Evolutionary conservation across 805 yeast species (phyloP).

Genomic region (Yamadazyma akitaensis): DNA sequence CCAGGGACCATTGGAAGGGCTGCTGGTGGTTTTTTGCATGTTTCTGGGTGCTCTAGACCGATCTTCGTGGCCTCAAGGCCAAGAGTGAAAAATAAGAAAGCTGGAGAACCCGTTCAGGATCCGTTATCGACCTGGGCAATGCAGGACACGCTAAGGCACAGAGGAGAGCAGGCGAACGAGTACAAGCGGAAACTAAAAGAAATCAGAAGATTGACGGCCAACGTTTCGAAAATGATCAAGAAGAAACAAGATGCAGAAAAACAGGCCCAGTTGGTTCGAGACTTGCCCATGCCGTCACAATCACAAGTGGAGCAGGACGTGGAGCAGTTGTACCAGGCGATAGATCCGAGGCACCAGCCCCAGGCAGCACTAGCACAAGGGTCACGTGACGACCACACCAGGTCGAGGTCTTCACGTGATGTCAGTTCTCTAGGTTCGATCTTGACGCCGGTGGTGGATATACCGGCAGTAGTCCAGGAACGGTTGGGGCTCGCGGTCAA

Average conservation of each 20-base stretch:
- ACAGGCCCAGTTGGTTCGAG: constrained; percentile 14
- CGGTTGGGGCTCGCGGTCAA: constrained; percentile 39
- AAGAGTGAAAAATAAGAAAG: neutral
- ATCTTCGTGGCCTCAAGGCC: constrained; percentile 7
- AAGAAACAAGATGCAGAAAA: constrained; percentile 17
- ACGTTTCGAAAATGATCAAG: constrained; percentile 23
- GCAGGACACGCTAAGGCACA: constrained; percentile 20
- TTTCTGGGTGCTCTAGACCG: neutral
- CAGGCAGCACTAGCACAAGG: neutral
- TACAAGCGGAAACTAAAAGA: constrained; percentile 24
- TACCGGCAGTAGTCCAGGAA: constrained; percentile 37
- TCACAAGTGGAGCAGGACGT: constrained; percentile 14
- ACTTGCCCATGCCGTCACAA: constrained; percentile 19
- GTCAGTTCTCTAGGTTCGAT: neutral
- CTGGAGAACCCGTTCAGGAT: neutral
- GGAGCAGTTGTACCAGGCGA: constrained; percentile 13
- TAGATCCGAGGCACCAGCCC: neutral
- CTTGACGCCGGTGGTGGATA: constrained; percentile 18
- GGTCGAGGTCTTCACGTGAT: too few relatives aligned
- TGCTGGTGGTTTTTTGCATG: too few relatives aligned
- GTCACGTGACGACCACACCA: too few relatives aligned
- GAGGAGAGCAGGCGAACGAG: constrained; percentile 20
- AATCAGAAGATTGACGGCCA: constrained; percentile 26
- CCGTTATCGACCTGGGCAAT: constrained; percentile 17
- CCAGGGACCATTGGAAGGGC: too few relatives aligned